Base-by-base conservation (phyloP, 768 basidiomycete species). In the Harrya chromipes region DNA sequence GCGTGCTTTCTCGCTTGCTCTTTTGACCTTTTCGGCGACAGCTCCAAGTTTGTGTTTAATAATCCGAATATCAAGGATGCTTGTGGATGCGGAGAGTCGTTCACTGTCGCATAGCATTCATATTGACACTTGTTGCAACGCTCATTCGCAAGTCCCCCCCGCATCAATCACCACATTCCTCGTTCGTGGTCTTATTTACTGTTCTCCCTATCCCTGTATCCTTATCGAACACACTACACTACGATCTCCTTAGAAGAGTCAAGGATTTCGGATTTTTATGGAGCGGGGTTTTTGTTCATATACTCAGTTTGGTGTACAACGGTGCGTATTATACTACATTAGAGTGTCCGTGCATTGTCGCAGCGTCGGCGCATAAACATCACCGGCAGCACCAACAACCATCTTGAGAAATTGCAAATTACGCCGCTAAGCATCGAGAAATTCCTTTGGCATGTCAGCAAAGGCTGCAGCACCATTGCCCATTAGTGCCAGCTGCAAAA, bases 51-150 rank as follows among this genome's bases (percentile, higher is more conserved):
- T 61, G 78, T 82, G 24, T 89, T 89, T 70, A 82, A 85, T 72
- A 94, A 95, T 64, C 93, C 93, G 7, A 97, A 97, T 68, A 85
- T 95, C 69, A 89, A 85, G 72, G 93, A 94, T 62, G 90, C 91
- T 7, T 97, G 93, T 68, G 93, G 93, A 44, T 95, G 93, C 62
- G 93, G 93, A 53, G 93, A 95, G 73, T 94, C 91, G 1, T 94
- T 93, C 71, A 87, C 80, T 40, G 81, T 91, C 38, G 21, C 55
- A 60, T 63, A 58, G 33, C 43, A 49, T 43, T 50, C 27, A 17
- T 43, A 38, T 35, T 44, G 51, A 50, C 54, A 29, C 23, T 52
- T 36, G 13, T 34, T 26, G 20, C 49, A 50, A 44, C 31, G 40
- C 47, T 59, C 27, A 26, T 26, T 49, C 37, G 6, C 51, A 21